phyloP scores from a whole-genome alignment of 2,329 filamentous ascomycete genomes.

The Penicillium brasilianum region DNA sequence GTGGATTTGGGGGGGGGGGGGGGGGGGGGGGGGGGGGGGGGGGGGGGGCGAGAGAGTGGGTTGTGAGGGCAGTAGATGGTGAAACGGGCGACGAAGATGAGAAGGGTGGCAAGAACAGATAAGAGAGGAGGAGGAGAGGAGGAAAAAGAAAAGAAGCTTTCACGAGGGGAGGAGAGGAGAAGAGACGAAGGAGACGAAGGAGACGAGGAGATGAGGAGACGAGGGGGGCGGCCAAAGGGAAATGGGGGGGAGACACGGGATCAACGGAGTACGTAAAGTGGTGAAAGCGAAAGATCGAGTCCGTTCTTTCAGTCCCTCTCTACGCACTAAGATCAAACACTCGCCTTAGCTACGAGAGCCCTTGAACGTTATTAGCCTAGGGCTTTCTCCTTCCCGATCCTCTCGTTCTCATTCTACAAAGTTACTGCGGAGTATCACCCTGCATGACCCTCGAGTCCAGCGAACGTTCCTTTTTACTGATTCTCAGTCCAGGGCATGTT shows the following conservation, averaged over 20 bases:
- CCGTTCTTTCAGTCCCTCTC: background rate
- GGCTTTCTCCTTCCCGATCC: no score
- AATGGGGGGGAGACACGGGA: slow-evolving; percentile 7
- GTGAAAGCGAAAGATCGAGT: background rate
- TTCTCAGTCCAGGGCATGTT: no score
- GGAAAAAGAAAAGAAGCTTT: background rate
- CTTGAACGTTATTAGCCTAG: no score
- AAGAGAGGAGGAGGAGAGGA: slow-evolving; percentile 14
- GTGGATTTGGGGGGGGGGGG: background rate
- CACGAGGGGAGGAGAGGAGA: background rate
- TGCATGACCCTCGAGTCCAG: no score
- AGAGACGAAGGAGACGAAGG: no score
- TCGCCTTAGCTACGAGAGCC: no score
- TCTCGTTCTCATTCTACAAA: no score
- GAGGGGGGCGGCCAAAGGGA: background rate
- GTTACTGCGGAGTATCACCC: no score
- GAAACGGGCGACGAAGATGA: slow-evolving; percentile 8
- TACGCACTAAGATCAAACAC: no score
- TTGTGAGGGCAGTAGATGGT: background rate
- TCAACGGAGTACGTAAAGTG: slow-evolving; percentile 9
- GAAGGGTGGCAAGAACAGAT: slow-evolving; percentile 8
- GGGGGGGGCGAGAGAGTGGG: background rate
- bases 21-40: background rate
- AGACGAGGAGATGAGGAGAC: background rate
- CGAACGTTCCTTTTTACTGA: no score